A percentile compares a stretch with the other conserved stretches of the same genome.
Conservation (phyloP, 805 yeast genomes). For the Pichia cabralensis region DNA sequence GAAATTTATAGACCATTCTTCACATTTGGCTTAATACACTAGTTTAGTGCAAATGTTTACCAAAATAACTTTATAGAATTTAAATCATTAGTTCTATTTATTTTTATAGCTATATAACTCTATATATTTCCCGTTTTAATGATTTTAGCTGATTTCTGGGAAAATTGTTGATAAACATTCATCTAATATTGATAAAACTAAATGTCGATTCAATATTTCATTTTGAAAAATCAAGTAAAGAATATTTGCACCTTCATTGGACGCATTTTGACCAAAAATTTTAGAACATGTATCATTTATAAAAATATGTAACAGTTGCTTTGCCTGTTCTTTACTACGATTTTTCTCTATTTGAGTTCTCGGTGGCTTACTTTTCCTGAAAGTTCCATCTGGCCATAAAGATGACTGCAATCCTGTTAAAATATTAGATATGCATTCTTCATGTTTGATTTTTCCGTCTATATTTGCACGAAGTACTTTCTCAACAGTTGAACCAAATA, state of each 20-base stretch:
- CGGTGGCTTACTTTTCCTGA: slow-evolving; percentile 33
- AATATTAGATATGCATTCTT: slow-evolving; percentile 35
- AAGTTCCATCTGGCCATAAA: slow-evolving; percentile 44
- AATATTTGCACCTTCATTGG: slow-evolving; percentile 50
- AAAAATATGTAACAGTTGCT: slow-evolving; percentile 41
- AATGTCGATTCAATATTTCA: slow-evolving; percentile 54
- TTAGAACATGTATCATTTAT: slow-evolving; percentile 58
- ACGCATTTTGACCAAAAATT: slow-evolving; percentile 60
- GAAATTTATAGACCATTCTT: too few species aligned
- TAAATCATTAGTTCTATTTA: too few species aligned
- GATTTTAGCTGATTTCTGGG: slow-evolving; percentile 25
- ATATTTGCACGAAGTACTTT: slow-evolving; percentile 44
- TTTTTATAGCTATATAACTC: too few species aligned
- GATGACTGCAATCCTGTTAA: slow-evolving; percentile 23
- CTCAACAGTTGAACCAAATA: slow-evolving; percentile 79
- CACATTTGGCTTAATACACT: too few species aligned
- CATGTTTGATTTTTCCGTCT: slow-evolving; percentile 29
- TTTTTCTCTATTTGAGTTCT: slow-evolving; percentile 44
- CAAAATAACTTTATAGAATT: too few species aligned
- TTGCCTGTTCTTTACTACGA: slow-evolving; percentile 48
- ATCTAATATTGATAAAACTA: slow-evolving; percentile 52
- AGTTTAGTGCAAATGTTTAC: too few species aligned
- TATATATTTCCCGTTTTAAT: too few species aligned
- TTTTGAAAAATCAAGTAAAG: slow-evolving; percentile 66
- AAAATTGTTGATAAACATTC: slow-evolving; percentile 40